phyloP scores from a whole-genome alignment of 345 rosid species.

The Acer campestre region DNA sequence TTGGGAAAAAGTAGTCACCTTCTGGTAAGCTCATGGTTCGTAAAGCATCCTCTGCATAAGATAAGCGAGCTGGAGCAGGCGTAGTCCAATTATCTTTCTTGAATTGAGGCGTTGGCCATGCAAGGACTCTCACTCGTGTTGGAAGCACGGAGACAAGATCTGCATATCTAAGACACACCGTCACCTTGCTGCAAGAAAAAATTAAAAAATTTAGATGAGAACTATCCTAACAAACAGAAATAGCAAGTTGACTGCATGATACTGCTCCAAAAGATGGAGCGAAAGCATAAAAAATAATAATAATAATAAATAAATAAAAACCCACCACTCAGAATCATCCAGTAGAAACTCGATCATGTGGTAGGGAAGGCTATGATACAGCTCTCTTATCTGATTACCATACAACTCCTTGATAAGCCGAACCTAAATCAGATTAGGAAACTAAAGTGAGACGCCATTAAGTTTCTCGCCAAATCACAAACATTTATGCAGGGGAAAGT shows the following conservation, averaged over 20 bases:
- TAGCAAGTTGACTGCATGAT: background rate
- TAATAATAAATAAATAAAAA: too few species aligned
- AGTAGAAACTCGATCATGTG: slow-evolving; percentile 84
- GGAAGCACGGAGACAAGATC: slow-evolving; percentile 82
- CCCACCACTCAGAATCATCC: slow-evolving; percentile 83
- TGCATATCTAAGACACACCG: slow-evolving; percentile 74
- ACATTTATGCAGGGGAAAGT: background rate
- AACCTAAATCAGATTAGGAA: slow-evolving; percentile 50
- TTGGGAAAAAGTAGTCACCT: slow-evolving; percentile 45
- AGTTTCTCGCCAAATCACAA: slow-evolving; percentile 10
- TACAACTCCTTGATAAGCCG: slow-evolving; percentile 87
- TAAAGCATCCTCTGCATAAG: slow-evolving; percentile 91
- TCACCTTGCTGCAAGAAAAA: slow-evolving; percentile 70
- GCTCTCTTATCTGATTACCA: slow-evolving; percentile 89
- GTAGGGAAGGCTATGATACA: slow-evolving; percentile 92
- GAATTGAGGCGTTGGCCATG: slow-evolving; percentile 68
- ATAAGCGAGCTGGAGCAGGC: slow-evolving; percentile 58
- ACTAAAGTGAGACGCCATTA: background rate
- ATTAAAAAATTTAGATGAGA: background rate
- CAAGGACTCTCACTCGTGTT: slow-evolving; percentile 71
- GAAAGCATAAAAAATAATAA: slow-evolving; percentile 11
- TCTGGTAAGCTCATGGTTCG: slow-evolving; percentile 80
- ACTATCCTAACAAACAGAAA: background rate
- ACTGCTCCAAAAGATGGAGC: background rate
- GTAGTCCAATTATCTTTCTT: slow-evolving; percentile 49